These are phyloP conservation scores for Salix arbutifolia DNA, from an alignment of 345 rosid species.

Conservation along the genomic window DNA sequence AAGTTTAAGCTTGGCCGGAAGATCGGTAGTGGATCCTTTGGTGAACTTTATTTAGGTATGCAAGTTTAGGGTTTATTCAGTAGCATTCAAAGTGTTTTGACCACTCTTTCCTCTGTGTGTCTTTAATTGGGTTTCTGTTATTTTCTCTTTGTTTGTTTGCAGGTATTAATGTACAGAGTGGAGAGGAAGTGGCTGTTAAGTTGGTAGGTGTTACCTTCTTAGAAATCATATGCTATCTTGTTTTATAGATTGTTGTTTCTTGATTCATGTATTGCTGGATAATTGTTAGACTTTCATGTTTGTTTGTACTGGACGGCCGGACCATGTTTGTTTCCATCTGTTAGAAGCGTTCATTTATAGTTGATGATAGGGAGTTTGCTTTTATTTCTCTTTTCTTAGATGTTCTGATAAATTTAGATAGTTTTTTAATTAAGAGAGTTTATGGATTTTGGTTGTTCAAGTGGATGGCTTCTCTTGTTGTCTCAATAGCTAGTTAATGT, in stretches of 20 bases:
- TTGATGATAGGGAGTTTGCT: neutral
- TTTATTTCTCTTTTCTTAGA: neutral
- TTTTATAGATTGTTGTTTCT: neutral
- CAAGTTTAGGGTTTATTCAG: neutral
- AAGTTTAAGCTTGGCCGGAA: constrained; percentile 88
- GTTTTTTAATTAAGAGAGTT: neutral
- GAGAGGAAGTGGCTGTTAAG: constrained; percentile 84
- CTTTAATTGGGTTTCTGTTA: constrained; percentile 4
- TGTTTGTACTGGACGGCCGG: no score
- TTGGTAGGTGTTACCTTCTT: constrained; percentile 38
- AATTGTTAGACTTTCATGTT: neutral
- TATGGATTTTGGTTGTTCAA: neutral
- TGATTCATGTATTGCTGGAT: neutral
- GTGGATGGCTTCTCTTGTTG: neutral
- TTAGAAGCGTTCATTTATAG: neutral
- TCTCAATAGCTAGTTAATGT: neutral
- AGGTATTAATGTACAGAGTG: constrained; percentile 68
- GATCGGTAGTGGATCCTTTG: constrained; percentile 95
- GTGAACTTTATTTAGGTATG: constrained; percentile 80
- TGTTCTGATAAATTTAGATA: neutral
- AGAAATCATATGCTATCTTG: neutral
- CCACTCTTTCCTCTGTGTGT: neutral
- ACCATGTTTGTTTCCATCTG: neutral
- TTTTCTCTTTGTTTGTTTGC: constrained; percentile 10
- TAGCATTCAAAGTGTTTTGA: neutral